A percentile compares a stretch with the other conserved stretches of the same genome.
Conservation (phyloP, 176 grass and related monocot species). For the Oropetium thomaeum region DNA sequence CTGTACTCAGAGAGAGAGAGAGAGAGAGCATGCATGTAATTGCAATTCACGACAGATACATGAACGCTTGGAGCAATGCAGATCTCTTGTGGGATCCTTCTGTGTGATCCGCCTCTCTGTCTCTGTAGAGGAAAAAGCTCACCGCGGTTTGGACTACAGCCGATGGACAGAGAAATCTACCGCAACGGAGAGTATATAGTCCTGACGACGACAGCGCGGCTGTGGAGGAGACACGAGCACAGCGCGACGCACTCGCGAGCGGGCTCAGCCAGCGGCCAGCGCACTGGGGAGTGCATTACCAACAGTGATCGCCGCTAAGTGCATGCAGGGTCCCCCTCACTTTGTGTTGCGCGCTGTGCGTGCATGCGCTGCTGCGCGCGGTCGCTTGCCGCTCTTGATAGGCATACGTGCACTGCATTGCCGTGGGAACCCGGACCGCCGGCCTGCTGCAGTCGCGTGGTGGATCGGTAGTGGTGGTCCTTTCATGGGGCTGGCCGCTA, state of each 20-base stretch:
- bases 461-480: no score
- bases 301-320: background rate
- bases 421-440: no score
- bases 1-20: no score
- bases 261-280: background rate
- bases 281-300: constrained; percentile 31
- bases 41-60: background rate
- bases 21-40: background rate
- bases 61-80: background rate
- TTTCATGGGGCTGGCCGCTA: no score
- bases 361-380: background rate
- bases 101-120: no score
- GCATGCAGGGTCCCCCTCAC: background rate
- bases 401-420: background rate
- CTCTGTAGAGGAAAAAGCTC: background rate
- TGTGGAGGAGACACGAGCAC: constrained; percentile 6
- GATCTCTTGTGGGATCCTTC: no score
- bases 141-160: background rate
- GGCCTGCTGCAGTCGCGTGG: no score
- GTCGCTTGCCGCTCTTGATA: background rate
- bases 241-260: background rate
- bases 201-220: background rate
- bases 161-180: background rate
- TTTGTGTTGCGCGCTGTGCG: no score
- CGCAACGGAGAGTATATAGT: background rate